A percentile compares a stretch with the other conserved stretches of the same genome.
Evolutionary conservation across 1,284 basidiomycete species (phyloP).

Genomic region (Jaminaea rosea): DNA sequence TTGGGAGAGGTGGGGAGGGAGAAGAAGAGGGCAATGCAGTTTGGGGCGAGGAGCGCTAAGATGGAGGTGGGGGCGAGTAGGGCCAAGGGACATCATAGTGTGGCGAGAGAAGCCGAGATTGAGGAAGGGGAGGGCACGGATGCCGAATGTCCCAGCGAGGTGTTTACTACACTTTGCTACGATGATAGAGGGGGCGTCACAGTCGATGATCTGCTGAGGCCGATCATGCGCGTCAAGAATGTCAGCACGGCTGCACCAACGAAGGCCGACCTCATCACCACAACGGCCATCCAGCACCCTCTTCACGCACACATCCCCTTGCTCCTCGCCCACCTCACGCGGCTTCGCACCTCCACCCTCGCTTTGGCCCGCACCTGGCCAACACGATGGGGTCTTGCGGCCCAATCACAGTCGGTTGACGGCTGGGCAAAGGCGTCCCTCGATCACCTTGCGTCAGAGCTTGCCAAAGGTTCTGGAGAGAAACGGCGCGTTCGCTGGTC

Average conservation of each 20-base stretch:
- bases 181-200: neutral
- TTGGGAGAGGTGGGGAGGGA: constrained; percentile 53
- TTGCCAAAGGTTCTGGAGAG: neutral
- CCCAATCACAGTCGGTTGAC: neutral
- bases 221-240: neutral
- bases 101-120: neutral
- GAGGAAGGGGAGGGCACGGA: no score
- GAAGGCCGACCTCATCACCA: neutral
- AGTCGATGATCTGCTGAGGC: neutral
- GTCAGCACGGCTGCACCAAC: neutral
- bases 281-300: neutral
- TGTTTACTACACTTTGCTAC: neutral
- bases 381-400: neutral
- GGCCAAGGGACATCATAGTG: constrained; percentile 34
- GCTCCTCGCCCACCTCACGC: neutral
- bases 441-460: neutral
- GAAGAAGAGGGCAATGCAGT: constrained; percentile 93
- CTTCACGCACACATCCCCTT: neutral
- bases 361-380: neutral
- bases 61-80: constrained; percentile 58
- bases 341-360: neutral
- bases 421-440: neutral
- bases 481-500: neutral
- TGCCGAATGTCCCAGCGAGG: neutral
- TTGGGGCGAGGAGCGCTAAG: constrained; percentile 79